phyloP scores from a whole-genome alignment of 306 rosid species.

The Dalbergia cochinchinensis region DNA sequence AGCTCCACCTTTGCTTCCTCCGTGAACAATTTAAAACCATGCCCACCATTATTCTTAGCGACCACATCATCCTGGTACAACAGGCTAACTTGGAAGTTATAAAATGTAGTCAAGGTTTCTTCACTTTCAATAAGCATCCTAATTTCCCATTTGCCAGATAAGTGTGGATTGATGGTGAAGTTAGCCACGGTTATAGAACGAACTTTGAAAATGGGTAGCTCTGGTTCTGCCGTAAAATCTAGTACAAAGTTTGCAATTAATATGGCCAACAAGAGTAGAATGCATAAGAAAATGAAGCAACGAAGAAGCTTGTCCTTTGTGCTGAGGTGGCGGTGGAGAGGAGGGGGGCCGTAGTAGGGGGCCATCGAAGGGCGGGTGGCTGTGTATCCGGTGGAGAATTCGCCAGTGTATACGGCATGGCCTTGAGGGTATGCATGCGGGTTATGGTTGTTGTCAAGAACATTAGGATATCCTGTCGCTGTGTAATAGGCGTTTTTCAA shows the following conservation, averaged over 20 bases:
- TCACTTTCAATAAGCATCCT: background rate
- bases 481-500: no score
- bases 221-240: no score
- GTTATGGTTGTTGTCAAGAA: background rate
- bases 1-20: rapidly evolving
- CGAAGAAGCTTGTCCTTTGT: background rate
- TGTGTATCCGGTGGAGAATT: no score
- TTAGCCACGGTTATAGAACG: no score
- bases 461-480: no score
- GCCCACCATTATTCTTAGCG: background rate
- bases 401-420: background rate
- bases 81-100: background rate
- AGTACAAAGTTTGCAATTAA: no score
- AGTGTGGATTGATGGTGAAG: background rate
- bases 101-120: background rate
- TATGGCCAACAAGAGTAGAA: no score
- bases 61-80: no score
- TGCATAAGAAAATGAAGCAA: background rate
- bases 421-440: background rate
- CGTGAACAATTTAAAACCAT: background rate
- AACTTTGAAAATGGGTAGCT: no score
- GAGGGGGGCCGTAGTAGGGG: background rate
- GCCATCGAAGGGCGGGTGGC: background rate
- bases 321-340: background rate
- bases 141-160: background rate